Evolutionary conservation across 2,329 filamentous ascomycete species (phyloP).

Genomic region (Alternaria sp.): DNA sequence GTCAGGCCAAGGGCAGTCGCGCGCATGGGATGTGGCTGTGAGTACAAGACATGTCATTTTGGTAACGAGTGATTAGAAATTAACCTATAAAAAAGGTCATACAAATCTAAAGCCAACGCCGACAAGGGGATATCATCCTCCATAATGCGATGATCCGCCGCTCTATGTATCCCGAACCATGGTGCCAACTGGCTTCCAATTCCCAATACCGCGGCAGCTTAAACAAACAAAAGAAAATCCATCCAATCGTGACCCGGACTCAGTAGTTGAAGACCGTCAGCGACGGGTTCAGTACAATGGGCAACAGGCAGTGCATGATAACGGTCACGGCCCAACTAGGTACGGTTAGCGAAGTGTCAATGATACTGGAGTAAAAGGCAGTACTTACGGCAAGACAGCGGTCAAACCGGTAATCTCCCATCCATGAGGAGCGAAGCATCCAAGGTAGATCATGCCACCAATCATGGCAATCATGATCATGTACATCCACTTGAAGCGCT

Average conservation of each 20-base stretch:
- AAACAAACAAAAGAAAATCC: constrained; percentile 12
- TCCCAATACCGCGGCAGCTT: constrained; percentile 9
- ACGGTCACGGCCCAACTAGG: constrained; percentile 67
- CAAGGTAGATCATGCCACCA: constrained; percentile 71
- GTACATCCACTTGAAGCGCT: constrained; percentile 73
- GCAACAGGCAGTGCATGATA: constrained; percentile 72
- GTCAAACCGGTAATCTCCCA: constrained; percentile 60
- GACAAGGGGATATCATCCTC: constrained; percentile 4
- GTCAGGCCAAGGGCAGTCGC: neutral
- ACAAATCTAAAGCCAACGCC: constrained; percentile 8
- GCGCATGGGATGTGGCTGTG: neutral
- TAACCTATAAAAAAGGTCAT: constrained; percentile 8
- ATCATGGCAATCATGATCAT: constrained; percentile 69
- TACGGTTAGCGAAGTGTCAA: constrained; percentile 5
- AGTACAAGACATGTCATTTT: neutral
- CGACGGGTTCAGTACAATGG: constrained; percentile 75
- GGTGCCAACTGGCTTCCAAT: constrained; percentile 19
- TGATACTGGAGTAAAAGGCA: neutral
- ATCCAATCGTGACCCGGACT: constrained; percentile 9
- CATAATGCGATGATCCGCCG: constrained; percentile 11
- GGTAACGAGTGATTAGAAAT: constrained; percentile 14
- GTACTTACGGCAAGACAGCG: constrained; percentile 69
- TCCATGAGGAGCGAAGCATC: constrained; percentile 71
- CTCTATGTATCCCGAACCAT: constrained; percentile 11
- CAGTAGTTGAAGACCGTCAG: constrained; percentile 81